These are phyloP conservation scores for Vickermania ingenoplastis DNA, from an alignment of 208 protist species.

Conservation along the genomic window DNA sequence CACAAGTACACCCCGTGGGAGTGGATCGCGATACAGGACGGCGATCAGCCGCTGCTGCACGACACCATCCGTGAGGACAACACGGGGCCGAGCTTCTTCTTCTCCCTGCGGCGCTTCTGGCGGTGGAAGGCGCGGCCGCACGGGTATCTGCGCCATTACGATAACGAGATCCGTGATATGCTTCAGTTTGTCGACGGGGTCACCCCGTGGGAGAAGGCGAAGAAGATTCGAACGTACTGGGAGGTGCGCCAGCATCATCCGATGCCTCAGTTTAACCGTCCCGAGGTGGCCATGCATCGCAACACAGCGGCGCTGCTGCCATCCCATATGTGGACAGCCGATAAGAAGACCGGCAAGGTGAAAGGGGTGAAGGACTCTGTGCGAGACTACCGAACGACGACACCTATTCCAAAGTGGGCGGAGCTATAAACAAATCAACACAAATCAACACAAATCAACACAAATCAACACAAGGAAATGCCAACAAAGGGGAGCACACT, in stretches of 20 bases:
- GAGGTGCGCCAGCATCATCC: constrained; percentile 84
- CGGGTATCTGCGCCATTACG: constrained; percentile 84
- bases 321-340: constrained; percentile 78
- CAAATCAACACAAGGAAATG: constrained; percentile 1
- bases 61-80: constrained; percentile 78
- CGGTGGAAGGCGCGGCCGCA: constrained; percentile 83
- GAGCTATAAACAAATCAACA: constrained; percentile 38
- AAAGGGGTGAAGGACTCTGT: constrained; percentile 86
- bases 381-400: constrained; percentile 84
- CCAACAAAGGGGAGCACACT: no score
- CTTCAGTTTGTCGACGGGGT: constrained; percentile 84
- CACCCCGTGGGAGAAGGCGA: constrained; percentile 82
- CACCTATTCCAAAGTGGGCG: constrained; percentile 74
- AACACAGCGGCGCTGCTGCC: constrained; percentile 75
- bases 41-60: constrained; percentile 76
- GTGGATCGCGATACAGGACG: constrained; percentile 85
- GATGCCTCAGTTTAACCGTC: constrained; percentile 85
- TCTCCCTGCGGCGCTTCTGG: constrained; percentile 80
- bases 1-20: constrained; percentile 86
- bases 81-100: constrained; percentile 68
- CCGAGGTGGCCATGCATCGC: constrained; percentile 84
- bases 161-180: constrained; percentile 83
- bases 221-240: constrained; percentile 88
- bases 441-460: constrained; percentile 5
- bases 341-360: constrained; percentile 90